Conservation (phyloP, 495 filamentous ascomycete species). For the Aspergillus steynii region DNA sequence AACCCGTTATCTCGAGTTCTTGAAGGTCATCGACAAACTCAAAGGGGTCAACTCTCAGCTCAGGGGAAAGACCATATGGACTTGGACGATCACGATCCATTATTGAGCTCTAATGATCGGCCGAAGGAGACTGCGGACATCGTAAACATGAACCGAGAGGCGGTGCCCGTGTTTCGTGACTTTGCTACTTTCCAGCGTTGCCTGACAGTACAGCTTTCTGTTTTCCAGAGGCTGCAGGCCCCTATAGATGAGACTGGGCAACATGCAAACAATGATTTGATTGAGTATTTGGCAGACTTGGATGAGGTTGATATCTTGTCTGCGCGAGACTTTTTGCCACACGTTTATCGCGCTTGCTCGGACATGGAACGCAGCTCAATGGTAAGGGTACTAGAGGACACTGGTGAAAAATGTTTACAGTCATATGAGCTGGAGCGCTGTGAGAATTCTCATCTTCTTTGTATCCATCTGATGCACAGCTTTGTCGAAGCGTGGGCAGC, state of each 20-base stretch:
- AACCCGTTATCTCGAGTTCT: slow-evolving; percentile 40
- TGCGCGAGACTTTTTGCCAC: slow-evolving; percentile 49
- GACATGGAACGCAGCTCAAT: slow-evolving; percentile 35
- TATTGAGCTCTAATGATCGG: slow-evolving; percentile 58
- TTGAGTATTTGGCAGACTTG: slow-evolving; percentile 59
- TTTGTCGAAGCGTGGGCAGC: slow-evolving; percentile 66
- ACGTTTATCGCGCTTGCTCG: slow-evolving; percentile 40
- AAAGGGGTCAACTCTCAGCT: slow-evolving; percentile 19
- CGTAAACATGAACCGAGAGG: slow-evolving; percentile 31
- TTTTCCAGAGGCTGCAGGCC: slow-evolving; percentile 29
- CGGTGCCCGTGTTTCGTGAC: slow-evolving; percentile 30
- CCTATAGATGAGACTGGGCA: slow-evolving; percentile 35
- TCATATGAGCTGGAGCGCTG: slow-evolving; percentile 67
- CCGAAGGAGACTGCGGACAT: slow-evolving; percentile 24
- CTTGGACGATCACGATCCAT: slow-evolving; percentile 72
- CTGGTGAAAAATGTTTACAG: slow-evolving; percentile 62
- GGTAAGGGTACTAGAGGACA: slow-evolving; percentile 49
- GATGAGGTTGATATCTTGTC: slow-evolving; percentile 60
- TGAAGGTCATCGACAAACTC: slow-evolving; percentile 36
- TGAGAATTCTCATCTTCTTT: slow-evolving; percentile 70
- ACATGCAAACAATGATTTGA: slow-evolving; percentile 41
- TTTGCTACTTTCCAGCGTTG: slow-evolving; percentile 36
- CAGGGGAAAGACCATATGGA: slow-evolving; percentile 68
- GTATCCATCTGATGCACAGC: slow-evolving; percentile 68
- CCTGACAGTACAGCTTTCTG: slow-evolving; percentile 38